Conservation (phyloP, 2,329 filamentous ascomycete species). For the Aspergillus pseudoterreus region DNA sequence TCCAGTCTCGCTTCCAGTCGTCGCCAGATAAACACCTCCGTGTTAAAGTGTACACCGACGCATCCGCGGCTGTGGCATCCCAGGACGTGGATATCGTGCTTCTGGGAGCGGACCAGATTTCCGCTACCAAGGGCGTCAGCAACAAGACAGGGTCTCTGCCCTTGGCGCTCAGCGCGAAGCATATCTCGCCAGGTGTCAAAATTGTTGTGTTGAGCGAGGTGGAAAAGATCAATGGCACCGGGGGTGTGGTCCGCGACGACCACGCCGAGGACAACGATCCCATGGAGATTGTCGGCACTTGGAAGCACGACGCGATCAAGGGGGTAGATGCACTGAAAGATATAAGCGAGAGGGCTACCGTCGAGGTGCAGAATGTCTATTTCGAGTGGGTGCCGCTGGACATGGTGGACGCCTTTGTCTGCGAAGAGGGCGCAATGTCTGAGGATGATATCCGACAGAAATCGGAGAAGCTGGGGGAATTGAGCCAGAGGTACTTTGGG, state of each 20-base stretch:
- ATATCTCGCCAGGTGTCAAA: slow-evolving; percentile 45
- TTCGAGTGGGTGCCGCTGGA: slow-evolving; percentile 58
- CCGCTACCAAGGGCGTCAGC: slow-evolving; percentile 54
- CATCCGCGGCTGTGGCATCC: slow-evolving; percentile 54
- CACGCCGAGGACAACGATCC: slow-evolving; percentile 52
- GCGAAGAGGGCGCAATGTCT: slow-evolving; percentile 48
- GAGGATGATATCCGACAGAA: slow-evolving; percentile 19
- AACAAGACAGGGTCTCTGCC: slow-evolving; percentile 66
- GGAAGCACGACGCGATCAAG: slow-evolving; percentile 35
- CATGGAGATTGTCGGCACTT: slow-evolving; percentile 48
- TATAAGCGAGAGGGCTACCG: slow-evolving; percentile 8
- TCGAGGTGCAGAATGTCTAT: slow-evolving; percentile 47
- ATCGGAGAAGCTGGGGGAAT: slow-evolving; percentile 18
- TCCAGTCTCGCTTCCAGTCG: slow-evolving; percentile 17
- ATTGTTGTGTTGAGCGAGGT: slow-evolving; percentile 57
- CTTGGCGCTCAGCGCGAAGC: slow-evolving; percentile 53
- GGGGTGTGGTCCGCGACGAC: slow-evolving; percentile 44
- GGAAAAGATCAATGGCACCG: slow-evolving; percentile 58
- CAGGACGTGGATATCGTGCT: slow-evolving; percentile 55
- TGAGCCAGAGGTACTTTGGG: slow-evolving; percentile 19
- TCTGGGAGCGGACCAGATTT: slow-evolving; percentile 63
- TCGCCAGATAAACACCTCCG: slow-evolving; percentile 23
- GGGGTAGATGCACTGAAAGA: slow-evolving; percentile 20
- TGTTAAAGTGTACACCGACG: slow-evolving; percentile 57
- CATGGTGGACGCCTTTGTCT: slow-evolving; percentile 54